These are phyloP conservation scores for Tagetes patula DNA, from an alignment of 129 eudicot species.

Conservation along the genomic window DNA sequence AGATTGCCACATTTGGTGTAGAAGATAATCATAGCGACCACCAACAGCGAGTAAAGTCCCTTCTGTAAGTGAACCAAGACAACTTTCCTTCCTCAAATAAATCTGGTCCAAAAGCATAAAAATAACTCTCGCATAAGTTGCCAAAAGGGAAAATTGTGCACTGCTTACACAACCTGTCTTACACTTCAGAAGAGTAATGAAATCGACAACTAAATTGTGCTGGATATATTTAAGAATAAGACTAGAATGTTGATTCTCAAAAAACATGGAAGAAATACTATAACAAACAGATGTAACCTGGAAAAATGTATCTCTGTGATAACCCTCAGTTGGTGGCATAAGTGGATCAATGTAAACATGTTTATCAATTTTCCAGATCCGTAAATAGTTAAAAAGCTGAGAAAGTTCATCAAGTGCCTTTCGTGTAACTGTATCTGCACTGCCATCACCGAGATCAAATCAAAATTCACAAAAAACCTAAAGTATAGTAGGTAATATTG, in stretches of 20 bases:
- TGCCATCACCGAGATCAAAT: constrained; percentile 11
- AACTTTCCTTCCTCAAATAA: constrained; percentile 58
- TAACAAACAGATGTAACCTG: constrained; percentile 49
- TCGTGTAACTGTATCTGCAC: constrained; percentile 69
- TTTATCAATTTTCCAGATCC: constrained; percentile 72
- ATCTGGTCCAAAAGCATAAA: constrained; percentile 43
- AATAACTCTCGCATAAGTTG: constrained; percentile 18
- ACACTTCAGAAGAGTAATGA: constrained; percentile 9
- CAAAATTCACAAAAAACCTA: not conserved
- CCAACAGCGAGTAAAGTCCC: constrained; percentile 95
- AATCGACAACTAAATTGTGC: not conserved
- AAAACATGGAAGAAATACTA: not conserved
- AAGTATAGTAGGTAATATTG: not conserved
- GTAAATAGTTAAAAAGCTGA: constrained; percentile 69
- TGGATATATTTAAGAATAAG: not conserved
- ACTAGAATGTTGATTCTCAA: not conserved
- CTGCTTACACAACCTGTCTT: not conserved
- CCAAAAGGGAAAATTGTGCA: not conserved
- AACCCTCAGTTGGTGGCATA: constrained; percentile 91
- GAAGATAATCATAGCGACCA: constrained; percentile 89
- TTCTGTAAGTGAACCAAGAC: constrained; percentile 60
- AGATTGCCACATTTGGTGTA: constrained; percentile 54
- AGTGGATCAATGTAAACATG: constrained; percentile 76
- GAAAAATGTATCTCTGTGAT: constrained; percentile 83
- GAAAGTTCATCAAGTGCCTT: constrained; percentile 92